These are phyloP conservation scores for Syzygium aromaticum DNA, from an alignment of 345 rosid genomes.

Conservation along the genomic window DNA sequence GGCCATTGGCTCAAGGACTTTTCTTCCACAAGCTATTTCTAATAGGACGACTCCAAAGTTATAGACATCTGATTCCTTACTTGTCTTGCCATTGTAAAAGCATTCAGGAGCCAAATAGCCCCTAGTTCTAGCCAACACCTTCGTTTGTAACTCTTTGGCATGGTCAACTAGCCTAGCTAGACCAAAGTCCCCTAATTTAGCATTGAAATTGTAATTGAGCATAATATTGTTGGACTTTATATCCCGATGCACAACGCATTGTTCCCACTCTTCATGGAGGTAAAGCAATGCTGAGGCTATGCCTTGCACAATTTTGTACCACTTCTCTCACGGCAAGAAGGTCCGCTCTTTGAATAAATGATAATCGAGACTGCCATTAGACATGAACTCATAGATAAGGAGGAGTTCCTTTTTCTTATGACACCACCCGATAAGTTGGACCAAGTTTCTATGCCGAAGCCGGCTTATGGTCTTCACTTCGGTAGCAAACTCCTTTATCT, in stretches of 20 bases:
- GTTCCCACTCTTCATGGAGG: neutral
- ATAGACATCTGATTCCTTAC: neutral
- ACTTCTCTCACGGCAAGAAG: neutral
- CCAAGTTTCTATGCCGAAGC: neutral
- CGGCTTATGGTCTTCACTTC: neutral
- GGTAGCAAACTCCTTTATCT: neutral
- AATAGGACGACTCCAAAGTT: neutral
- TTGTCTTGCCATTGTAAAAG: neutral
- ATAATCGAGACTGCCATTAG: neutral
- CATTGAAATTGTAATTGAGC: neutral
- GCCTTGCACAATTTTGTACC: neutral
- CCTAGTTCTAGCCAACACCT: fast-evolving
- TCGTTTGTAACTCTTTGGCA: neutral
- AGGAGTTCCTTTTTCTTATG: neutral
- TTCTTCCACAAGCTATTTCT: neutral
- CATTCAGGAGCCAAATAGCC: neutral
- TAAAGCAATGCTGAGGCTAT: neutral
- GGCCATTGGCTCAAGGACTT: neutral
- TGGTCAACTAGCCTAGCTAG: neutral
- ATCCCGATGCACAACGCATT: neutral
- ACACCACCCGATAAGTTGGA: neutral
- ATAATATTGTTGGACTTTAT: neutral
- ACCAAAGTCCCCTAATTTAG: neutral
- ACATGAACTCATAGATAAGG: neutral
- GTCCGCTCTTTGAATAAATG: neutral